phyloP scores from a whole-genome alignment of 2,329 filamentous ascomycete genomes.

The Sarocladium kiliense region DNA sequence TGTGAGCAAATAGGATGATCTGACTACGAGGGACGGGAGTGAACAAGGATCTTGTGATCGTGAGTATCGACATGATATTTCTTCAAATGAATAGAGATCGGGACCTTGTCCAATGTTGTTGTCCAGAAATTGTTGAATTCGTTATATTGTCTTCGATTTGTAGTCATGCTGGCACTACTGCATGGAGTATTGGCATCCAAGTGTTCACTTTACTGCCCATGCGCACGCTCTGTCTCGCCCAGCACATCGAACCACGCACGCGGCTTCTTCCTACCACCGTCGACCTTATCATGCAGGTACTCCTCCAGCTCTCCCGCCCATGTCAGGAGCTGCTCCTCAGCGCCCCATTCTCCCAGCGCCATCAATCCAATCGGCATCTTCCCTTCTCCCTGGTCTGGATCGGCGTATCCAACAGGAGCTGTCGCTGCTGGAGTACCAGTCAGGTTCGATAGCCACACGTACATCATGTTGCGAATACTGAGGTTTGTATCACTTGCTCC shows the following conservation, averaged over 20 bases:
- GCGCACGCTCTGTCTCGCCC: constrained; percentile 12
- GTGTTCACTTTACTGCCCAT: neutral
- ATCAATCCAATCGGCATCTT: constrained; percentile 56
- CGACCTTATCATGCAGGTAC: constrained; percentile 44
- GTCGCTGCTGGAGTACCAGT: constrained; percentile 71
- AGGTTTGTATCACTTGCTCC: constrained; percentile 71
- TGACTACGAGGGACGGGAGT: neutral
- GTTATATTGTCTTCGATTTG: too few relatives aligned
- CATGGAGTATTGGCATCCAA: too few relatives aligned
- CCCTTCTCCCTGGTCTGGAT: constrained; percentile 51
- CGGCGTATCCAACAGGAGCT: constrained; percentile 69
- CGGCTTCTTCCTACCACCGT: constrained; percentile 45
- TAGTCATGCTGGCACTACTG: too few relatives aligned
- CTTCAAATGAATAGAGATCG: neutral
- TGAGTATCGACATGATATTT: too few relatives aligned
- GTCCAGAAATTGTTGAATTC: too few relatives aligned
- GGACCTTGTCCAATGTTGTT: too few relatives aligned
- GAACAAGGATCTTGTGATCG: too few relatives aligned
- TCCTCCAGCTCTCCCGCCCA: constrained; percentile 54
- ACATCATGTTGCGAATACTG: constrained; percentile 76
- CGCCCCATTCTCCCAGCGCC: constrained; percentile 63
- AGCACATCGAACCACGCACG: constrained; percentile 56
- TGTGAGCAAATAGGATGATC: constrained; percentile 17
- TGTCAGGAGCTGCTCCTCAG: constrained; percentile 56
- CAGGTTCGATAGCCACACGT: constrained; percentile 80